Percentiles rank a stretch among this genome's conserved stretches.
phyloP scores from a whole-genome alignment of 768 basidiomycete species.

The Paxillus ammoniavirescens region DNA sequence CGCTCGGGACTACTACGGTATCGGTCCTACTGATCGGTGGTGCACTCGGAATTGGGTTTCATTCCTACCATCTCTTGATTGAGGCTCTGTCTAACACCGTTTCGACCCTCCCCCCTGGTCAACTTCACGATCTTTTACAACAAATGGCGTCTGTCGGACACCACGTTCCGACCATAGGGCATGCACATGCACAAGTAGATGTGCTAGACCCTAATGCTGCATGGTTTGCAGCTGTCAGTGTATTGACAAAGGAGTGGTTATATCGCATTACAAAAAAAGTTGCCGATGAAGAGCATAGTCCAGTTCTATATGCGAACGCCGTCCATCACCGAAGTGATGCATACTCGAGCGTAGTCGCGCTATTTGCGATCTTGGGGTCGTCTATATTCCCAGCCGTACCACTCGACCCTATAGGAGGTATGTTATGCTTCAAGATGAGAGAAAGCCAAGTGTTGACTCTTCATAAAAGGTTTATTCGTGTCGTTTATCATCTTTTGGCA shows the following conservation, averaged over 20 bases:
- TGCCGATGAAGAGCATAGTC: slow-evolving; percentile 86
- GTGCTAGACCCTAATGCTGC: slow-evolving; percentile 90
- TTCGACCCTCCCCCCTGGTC: slow-evolving; percentile 61
- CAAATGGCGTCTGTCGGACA: slow-evolving; percentile 55
- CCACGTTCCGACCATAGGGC: slow-evolving; percentile 48
- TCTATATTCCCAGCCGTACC: slow-evolving; percentile 81
- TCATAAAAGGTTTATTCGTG: slow-evolving; percentile 68
- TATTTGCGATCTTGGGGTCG: slow-evolving; percentile 89
- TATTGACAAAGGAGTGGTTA: slow-evolving; percentile 88
- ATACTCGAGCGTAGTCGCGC: slow-evolving; percentile 87
- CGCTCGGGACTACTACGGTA: slow-evolving; percentile 88
- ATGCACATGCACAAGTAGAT: slow-evolving; percentile 53
- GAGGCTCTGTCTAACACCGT: slow-evolving; percentile 68
- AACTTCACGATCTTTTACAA: slow-evolving; percentile 60
- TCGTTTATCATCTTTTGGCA: slow-evolving; percentile 86
- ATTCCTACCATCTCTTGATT: slow-evolving; percentile 83
- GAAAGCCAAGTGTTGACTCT: not conserved
- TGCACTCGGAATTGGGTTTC: slow-evolving; percentile 82
- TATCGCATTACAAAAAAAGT: slow-evolving; percentile 88
- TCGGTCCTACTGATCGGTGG: slow-evolving; percentile 85
- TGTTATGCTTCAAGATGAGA: slow-evolving; percentile 15
- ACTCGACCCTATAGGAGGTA: slow-evolving; percentile 92
- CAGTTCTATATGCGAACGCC: slow-evolving; percentile 93
- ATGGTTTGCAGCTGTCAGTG: slow-evolving; percentile 87
- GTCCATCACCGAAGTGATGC: slow-evolving; percentile 98